phyloP scores from a whole-genome alignment of 768 basidiomycete genomes.

The Roridomyces roridus region DNA sequence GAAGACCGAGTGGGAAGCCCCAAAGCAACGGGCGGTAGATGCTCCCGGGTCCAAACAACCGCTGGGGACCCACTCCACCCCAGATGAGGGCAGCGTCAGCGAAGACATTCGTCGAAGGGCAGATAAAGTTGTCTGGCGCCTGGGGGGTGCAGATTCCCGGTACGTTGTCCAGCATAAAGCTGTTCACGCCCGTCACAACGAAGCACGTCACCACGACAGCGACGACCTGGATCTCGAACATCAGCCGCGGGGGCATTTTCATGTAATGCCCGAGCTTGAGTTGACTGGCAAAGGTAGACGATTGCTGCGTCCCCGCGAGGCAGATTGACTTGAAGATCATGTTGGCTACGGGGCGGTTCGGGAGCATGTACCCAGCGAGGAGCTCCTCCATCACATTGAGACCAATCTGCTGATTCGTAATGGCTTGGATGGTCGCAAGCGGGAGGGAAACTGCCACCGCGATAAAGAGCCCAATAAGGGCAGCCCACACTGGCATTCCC shows the following conservation, averaged over 20 bases:
- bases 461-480: constrained; percentile 60
- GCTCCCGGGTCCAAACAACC: constrained; percentile 65
- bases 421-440: constrained; percentile 81
- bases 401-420: constrained; percentile 81
- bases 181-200: constrained; percentile 66
- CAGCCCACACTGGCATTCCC: constrained; percentile 81
- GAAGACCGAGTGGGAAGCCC: constrained; percentile 78
- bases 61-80: constrained; percentile 79
- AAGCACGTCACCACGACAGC: constrained; percentile 64
- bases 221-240: constrained; percentile 73
- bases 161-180: constrained; percentile 77
- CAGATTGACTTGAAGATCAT: constrained; percentile 80
- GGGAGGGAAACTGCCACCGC: constrained; percentile 63
- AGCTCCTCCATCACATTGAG: constrained; percentile 79
- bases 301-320: constrained; percentile 65
- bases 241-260: constrained; percentile 84
- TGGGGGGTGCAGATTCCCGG: constrained; percentile 70
- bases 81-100: constrained; percentile 78
- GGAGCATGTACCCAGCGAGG: constrained; percentile 77
- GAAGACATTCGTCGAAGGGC: constrained; percentile 70
- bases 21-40: constrained; percentile 63
- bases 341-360: constrained; percentile 82
- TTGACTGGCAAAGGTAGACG: constrained; percentile 69
- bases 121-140: constrained; percentile 71
- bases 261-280: constrained; percentile 90